A percentile compares a stretch with the other conserved stretches of the same genome.
phyloP scores from a whole-genome alignment of 441 rosid genomes.

The Hypseocharis bilobata region DNA sequence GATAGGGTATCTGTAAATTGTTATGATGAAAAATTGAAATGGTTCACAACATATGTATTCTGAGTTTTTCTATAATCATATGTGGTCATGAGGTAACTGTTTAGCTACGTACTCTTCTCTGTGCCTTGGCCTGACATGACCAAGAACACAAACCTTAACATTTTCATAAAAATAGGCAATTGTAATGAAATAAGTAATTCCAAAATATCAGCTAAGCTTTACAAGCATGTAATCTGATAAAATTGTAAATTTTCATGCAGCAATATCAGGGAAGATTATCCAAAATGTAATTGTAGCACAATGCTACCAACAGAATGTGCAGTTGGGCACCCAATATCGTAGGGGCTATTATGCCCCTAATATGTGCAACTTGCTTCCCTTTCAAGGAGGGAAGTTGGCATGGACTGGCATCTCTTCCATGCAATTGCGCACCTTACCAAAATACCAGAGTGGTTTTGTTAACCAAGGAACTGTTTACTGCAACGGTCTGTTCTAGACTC shows the following conservation, averaged over 20 bases:
- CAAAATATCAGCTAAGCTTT: not conserved
- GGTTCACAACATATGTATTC: too few species aligned
- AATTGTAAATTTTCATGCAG: constrained; percentile 34
- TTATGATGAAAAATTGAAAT: too few species aligned
- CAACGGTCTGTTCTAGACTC: constrained; percentile 94
- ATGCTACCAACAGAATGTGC: constrained; percentile 56
- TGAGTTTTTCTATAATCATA: too few species aligned
- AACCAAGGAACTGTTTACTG: constrained; percentile 54
- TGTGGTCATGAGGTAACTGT: too few species aligned
- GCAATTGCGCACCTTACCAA: constrained; percentile 43
- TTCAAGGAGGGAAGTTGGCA: constrained; percentile 68
- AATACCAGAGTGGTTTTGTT: constrained; percentile 49
- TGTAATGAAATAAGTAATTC: not conserved
- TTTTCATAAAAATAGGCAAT: not conserved
- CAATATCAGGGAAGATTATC: constrained; percentile 67
- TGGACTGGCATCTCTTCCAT: constrained; percentile 67
- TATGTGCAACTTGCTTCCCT: constrained; percentile 53
- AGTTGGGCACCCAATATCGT: constrained; percentile 46
- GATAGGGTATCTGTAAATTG: not conserved
- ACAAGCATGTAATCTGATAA: constrained; percentile 3
- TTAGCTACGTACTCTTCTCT: too few species aligned
- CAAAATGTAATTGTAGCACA: constrained; percentile 70
- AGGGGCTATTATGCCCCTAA: constrained; percentile 48
- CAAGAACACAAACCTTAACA: not conserved
- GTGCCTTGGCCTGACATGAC: too few species aligned